Conservation (phyloP, 208 protist genomes). For the Acanthamoeba royreba region DNA sequence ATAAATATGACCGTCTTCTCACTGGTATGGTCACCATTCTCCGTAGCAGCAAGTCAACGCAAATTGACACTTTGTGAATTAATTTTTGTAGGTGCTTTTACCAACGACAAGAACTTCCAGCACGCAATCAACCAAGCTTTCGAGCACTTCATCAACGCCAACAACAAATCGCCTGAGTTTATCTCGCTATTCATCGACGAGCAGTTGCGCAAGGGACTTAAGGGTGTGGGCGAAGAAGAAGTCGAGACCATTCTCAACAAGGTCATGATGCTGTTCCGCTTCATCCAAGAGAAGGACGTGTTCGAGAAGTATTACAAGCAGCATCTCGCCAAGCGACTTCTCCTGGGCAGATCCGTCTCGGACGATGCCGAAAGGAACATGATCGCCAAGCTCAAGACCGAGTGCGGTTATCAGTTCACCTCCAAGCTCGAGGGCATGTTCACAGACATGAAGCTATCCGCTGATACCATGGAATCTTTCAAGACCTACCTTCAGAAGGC, state of each 20-base stretch:
- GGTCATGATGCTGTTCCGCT: conserved; percentile 80
- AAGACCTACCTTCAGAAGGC: conserved; percentile 48
- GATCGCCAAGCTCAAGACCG: conserved; percentile 84
- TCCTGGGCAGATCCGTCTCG: conserved; percentile 70
- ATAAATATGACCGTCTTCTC: conserved; percentile 72
- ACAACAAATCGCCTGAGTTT: conserved; percentile 77
- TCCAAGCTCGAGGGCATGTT: conserved; percentile 88
- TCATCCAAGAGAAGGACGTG: conserved; percentile 85
- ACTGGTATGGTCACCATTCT: not conserved
- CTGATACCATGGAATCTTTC: conserved; percentile 78
- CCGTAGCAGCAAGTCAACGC: not conserved
- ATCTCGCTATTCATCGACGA: conserved; percentile 85
- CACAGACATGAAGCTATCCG: conserved; percentile 83
- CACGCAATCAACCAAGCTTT: conserved; percentile 69
- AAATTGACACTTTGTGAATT: not conserved
- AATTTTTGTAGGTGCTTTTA: conserved; percentile 58
- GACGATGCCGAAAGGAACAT: conserved; percentile 84
- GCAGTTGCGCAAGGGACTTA: conserved; percentile 76
- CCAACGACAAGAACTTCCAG: conserved; percentile 70
- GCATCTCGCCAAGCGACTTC: conserved; percentile 84
- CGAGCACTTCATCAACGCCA: conserved; percentile 80
- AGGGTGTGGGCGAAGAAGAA: conserved; percentile 79
- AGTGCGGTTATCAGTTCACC: conserved; percentile 85
- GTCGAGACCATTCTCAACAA: conserved; percentile 76
- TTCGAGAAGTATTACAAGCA: conserved; percentile 90